Base-by-base conservation (phyloP, 129 eudicot species). In the Saposhnikovia divaricata region DNA sequence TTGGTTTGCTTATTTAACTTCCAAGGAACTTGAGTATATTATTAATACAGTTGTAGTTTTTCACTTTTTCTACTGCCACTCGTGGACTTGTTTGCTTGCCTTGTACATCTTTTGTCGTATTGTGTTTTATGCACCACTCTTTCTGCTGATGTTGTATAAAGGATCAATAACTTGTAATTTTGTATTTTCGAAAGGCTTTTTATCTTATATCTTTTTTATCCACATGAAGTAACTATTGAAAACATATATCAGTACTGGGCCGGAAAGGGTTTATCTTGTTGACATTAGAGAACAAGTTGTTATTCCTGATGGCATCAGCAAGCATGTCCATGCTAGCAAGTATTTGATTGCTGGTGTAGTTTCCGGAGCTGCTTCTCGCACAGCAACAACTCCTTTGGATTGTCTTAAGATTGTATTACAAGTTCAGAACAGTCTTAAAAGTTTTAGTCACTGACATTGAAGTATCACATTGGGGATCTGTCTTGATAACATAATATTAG, bases 291-390 rank as follows among this genome's bases (percentile, higher is more conserved):
- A 92, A 87, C 98, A 94, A 39, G 85, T 97, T 25, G 83, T 94
- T 71, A 89, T 94, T 81, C 98, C 97, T 8, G 93, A 87, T 61
- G 98, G 97, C 79, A 86, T 94, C 71, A 92, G 85, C 76, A 92
- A 92, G 80, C 98, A 90, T 16, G 93, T 84, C n/a, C 87, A 92
- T 61, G 96, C 97, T 14, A 81, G 85, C 81, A 92, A 89, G 77
- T 94, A 94, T 83, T 47, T 95, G 63, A 87, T 95, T 73, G 99
- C 99, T 2, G 99, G 99, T 25, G 97, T 92, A 21, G 92, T 95
- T 4, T 97, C 99, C 1, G 98, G 98, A 76, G 97, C 98, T 74
- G 91, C 96, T 70, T 94, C 98, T 57, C 98, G 97, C 61, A 92
- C 97, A 38, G 89, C 91, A 21, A 95, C 99, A 11, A 97, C 99